Percentiles rank a stretch among this genome's conserved stretches.
Conservation (phyloP, 495 filamentous ascomycete species). For the Neurospora terricola region DNA sequence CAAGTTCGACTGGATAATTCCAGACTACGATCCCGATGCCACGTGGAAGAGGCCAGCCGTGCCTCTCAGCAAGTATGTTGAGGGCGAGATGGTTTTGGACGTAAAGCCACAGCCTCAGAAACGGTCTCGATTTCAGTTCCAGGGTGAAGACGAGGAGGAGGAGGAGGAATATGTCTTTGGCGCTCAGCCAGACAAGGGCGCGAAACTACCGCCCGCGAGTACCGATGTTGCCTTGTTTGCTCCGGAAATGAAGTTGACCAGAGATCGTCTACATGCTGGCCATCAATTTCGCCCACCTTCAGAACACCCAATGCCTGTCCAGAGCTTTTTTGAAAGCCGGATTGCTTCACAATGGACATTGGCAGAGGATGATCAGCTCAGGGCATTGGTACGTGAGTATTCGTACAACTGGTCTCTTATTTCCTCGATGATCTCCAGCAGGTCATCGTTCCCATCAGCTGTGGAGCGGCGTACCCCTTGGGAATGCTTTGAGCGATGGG, state of each 20-base stretch:
- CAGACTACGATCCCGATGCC: slow-evolving; percentile 54
- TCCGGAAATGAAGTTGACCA: slow-evolving; percentile 79
- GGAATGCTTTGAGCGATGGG: slow-evolving; percentile 98
- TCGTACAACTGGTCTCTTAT: slow-evolving; percentile 97
- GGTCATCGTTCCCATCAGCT: slow-evolving; percentile 66
- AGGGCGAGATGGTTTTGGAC: slow-evolving; percentile 65
- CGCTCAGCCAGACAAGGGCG: slow-evolving; percentile 28
- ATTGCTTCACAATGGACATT: slow-evolving; percentile 83
- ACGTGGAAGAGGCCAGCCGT: slow-evolving; percentile 65
- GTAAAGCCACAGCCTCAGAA: slow-evolving; percentile 61
- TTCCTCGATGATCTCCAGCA: slow-evolving; percentile 61
- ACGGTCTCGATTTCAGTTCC: slow-evolving; percentile 69
- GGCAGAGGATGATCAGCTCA: slow-evolving; percentile 82
- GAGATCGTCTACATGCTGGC: slow-evolving; percentile 83
- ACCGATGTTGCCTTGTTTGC: slow-evolving; percentile 77
- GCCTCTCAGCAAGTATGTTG: slow-evolving; percentile 77
- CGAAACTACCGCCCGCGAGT: slow-evolving; percentile 53
- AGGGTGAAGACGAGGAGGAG: slow-evolving; percentile 55
- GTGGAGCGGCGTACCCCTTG: slow-evolving; percentile 89
- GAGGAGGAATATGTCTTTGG: slow-evolving; percentile 40
- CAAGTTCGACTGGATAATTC: slow-evolving; percentile 41
- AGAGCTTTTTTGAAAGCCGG: slow-evolving; percentile 78
- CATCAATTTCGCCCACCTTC: slow-evolving; percentile 90
- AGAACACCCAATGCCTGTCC: slow-evolving; percentile 78
- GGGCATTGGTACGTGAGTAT: slow-evolving; percentile 76